phyloP scores from a whole-genome alignment of 2,329 filamentous ascomycete genomes.

The Pseudogymnoascus sp. region DNA sequence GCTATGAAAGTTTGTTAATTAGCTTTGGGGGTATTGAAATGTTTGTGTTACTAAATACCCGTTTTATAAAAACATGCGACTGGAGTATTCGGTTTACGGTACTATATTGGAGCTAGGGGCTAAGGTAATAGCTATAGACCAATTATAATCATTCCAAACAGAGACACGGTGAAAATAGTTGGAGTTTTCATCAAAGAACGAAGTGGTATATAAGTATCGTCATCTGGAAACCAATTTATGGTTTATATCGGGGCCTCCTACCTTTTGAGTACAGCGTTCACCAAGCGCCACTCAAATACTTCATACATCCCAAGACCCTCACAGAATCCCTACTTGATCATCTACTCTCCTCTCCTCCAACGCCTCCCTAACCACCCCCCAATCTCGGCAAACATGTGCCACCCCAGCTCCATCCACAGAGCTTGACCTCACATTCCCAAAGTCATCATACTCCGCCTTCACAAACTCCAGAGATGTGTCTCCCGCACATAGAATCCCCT shows the following conservation, averaged over 20 bases:
- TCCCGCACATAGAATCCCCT: slow-evolving; percentile 23
- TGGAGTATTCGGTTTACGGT: no score
- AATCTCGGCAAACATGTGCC: slow-evolving; percentile 24
- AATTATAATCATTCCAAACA: background rate
- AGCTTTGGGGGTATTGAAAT: background rate
- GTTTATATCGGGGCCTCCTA: background rate
- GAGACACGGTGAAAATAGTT: background rate
- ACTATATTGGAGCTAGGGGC: background rate
- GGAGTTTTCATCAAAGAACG: background rate
- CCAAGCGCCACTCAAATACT: background rate
- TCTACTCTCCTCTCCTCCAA: slow-evolving; percentile 20
- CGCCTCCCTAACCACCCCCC: slow-evolving; percentile 21
- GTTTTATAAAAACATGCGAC: no score
- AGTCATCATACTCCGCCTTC: slow-evolving; percentile 12
- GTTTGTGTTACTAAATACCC: background rate
- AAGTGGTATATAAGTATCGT: background rate
- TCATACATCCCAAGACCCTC: background rate
- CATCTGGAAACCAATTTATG: background rate
- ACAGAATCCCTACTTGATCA: slow-evolving; percentile 22
- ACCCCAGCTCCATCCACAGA: slow-evolving; percentile 23
- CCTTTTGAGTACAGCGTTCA: background rate
- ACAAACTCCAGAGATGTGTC: slow-evolving; percentile 26
- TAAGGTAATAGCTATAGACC: background rate
- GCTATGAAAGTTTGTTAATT: background rate
- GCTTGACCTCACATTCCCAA: slow-evolving; percentile 17